phyloP scores from a whole-genome alignment of 192 early-diverging fungal species.

The Coemansia sp. region DNA sequence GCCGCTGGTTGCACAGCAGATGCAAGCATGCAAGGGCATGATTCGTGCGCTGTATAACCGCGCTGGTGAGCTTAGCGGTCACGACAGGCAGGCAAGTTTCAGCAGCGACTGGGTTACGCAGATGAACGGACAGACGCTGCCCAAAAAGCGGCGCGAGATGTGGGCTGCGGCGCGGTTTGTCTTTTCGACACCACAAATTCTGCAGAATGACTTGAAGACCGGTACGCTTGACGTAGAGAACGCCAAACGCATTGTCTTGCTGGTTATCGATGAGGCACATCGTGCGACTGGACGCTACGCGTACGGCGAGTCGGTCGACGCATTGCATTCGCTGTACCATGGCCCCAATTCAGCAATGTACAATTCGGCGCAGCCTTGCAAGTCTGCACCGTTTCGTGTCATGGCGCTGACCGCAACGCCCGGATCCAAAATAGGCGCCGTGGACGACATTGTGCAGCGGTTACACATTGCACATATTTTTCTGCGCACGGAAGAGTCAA shows the following conservation, averaged over 20 bases:
- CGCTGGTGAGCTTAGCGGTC: conserved; percentile 51
- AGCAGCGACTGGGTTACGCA: conserved; percentile 31
- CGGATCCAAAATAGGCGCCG: conserved; percentile 66
- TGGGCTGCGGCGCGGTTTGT: conserved; percentile 76
- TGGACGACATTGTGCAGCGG: conserved; percentile 73
- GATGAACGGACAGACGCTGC: conserved; percentile 66
- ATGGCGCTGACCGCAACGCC: conserved; percentile 88
- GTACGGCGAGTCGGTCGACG: conserved; percentile 70
- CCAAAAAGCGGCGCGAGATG: conserved; percentile 53
- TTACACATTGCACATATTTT: conserved; percentile 78
- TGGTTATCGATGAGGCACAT: conserved; percentile 95
- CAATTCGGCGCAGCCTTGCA: conserved; percentile 15
- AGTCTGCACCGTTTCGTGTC: conserved; percentile 64
- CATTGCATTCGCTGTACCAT: conserved; percentile 50
- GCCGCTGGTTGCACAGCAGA: conserved; percentile 89
- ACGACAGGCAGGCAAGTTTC: background rate
- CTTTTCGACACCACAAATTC: conserved; percentile 84
- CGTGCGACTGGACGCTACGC: conserved; percentile 82
- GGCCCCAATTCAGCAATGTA: conserved; percentile 9
- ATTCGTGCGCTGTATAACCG: conserved; percentile 74
- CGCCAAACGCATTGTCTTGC: conserved; percentile 58
- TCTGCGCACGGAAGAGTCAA: conserved; percentile 83
- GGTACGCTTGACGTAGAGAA: conserved; percentile 59
- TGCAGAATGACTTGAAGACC: conserved; percentile 78
- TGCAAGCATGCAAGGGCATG: conserved; percentile 75